A percentile compares a stretch with the other conserved stretches of the same genome.
phyloP scores from a whole-genome alignment of 2,329 filamentous ascomycete species.

The Pyricularia sp. region DNA sequence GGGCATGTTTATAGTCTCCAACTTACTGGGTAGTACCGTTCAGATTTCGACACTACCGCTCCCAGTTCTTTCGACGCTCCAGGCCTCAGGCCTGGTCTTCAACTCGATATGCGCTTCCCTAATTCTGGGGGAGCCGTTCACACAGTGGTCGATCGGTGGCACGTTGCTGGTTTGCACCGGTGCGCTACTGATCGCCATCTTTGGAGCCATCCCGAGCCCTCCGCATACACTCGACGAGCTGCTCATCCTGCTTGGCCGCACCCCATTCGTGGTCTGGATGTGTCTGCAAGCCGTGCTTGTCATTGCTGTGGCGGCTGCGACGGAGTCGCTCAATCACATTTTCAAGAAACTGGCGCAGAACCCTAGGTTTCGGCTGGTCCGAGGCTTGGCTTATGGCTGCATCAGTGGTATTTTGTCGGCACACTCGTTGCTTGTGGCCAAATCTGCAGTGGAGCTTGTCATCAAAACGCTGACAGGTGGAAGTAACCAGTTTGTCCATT shows the following conservation, averaged over 20 bases:
- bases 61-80: slow-evolving; percentile 85
- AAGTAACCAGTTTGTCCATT: slow-evolving; percentile 86
- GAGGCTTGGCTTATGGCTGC: slow-evolving; percentile 77
- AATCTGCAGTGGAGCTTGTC: slow-evolving; percentile 89
- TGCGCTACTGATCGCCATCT: slow-evolving; percentile 83
- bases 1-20: slow-evolving; percentile 92
- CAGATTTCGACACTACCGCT: slow-evolving; percentile 94
- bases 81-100: slow-evolving; percentile 93
- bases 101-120: slow-evolving; percentile 95
- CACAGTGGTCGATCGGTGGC: slow-evolving; percentile 79
- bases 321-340: slow-evolving; percentile 40
- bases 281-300: slow-evolving; percentile 63
- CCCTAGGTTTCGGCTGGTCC: slow-evolving; percentile 57
- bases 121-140: slow-evolving; percentile 88
- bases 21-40: slow-evolving; percentile 87
- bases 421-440: slow-evolving; percentile 84
- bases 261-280: slow-evolving; percentile 83
- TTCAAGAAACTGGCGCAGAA: slow-evolving; percentile 40
- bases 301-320: slow-evolving; percentile 48
- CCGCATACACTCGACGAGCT: slow-evolving; percentile 79
- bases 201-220: slow-evolving; percentile 86
- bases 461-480: slow-evolving; percentile 75
- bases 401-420: slow-evolving; percentile 89
- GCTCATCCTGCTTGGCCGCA: slow-evolving; percentile 57
- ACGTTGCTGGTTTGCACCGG: slow-evolving; percentile 79